Percentiles rank a stretch among this genome's conserved stretches.
phyloP scores from a whole-genome alignment of 805 yeast genomes.

The Sugiyamaella smithiae region DNA sequence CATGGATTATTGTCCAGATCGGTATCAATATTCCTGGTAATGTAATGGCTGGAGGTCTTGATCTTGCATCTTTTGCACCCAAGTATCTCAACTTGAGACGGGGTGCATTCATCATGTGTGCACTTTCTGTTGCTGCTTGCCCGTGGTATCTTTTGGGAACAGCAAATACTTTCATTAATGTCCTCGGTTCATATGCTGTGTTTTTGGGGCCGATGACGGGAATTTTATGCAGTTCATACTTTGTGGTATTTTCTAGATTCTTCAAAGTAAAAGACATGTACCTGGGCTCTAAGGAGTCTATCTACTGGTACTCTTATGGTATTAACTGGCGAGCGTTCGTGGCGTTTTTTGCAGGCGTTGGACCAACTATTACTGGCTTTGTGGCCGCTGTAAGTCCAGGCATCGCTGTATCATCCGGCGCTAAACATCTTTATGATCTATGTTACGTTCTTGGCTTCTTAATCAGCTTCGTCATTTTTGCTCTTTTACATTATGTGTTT shows the following conservation, averaged over 20 bases:
- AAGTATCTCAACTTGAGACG: slow-evolving; percentile 41
- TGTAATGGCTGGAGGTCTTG: slow-evolving; percentile 48
- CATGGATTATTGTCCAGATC: neutral
- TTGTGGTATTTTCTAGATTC: neutral
- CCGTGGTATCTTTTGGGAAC: neutral
- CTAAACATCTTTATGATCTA: neutral
- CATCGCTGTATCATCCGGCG: neutral
- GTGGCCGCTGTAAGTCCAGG: slow-evolving; percentile 21
- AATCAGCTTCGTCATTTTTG: neutral
- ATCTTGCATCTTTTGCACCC: slow-evolving; percentile 46
- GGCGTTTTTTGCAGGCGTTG: slow-evolving; percentile 31
- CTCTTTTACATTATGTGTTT: neutral
- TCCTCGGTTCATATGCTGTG: neutral
- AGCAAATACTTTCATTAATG: neutral
- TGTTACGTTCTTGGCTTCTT: neutral
- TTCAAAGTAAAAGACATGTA: neutral
- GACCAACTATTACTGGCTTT: slow-evolving; percentile 28
- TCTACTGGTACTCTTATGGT: slow-evolving; percentile 45
- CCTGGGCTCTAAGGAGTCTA: slow-evolving; percentile 6
- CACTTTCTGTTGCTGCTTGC: neutral
- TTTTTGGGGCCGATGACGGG: neutral
- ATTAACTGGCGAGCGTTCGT: slow-evolving; percentile 43
- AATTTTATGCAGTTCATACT: neutral
- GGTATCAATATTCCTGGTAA: slow-evolving; percentile 30
- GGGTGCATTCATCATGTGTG: slow-evolving; percentile 36